phyloP scores from a whole-genome alignment of 2,329 filamentous ascomycete species.

The Alternaria sp. region DNA sequence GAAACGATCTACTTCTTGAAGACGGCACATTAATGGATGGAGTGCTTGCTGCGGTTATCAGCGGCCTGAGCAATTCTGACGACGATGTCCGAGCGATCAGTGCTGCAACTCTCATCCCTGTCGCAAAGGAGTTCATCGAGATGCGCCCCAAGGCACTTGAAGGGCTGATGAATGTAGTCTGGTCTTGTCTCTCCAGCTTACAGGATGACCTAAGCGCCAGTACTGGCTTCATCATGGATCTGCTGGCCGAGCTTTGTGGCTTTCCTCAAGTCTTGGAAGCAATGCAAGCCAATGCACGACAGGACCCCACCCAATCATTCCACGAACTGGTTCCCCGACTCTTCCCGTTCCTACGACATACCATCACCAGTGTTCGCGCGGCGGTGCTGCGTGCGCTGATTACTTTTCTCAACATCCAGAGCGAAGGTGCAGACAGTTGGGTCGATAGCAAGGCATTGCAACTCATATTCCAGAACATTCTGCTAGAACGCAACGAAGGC shows the following conservation, averaged over 20 bases:
- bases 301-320: constrained; percentile 88
- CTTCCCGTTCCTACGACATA: constrained; percentile 95
- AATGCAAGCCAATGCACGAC: constrained; percentile 85
- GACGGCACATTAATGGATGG: constrained; percentile 90
- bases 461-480: constrained; percentile 90
- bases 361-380: constrained; percentile 92
- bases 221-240: constrained; percentile 97
- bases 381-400: constrained; percentile 91
- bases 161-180: constrained; percentile 89
- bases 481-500: constrained; percentile 88
- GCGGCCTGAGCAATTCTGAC: constrained; percentile 86
- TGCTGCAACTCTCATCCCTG: constrained; percentile 95
- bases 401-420: constrained; percentile 89
- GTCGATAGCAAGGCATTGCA: constrained; percentile 88
- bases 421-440: constrained; percentile 84
- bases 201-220: constrained; percentile 96
- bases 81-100: constrained; percentile 97
- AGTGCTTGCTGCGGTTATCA: constrained; percentile 91
- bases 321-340: constrained; percentile 89
- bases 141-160: constrained; percentile 81
- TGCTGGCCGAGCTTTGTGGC: constrained; percentile 92
- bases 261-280: constrained; percentile 91
- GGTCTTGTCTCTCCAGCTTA: constrained; percentile 96
- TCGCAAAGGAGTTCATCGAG: constrained; percentile 92
- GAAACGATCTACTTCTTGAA: constrained; percentile 87